Conservation (phyloP, 495 filamentous ascomycete species). For the Haplographium delicatum region DNA sequence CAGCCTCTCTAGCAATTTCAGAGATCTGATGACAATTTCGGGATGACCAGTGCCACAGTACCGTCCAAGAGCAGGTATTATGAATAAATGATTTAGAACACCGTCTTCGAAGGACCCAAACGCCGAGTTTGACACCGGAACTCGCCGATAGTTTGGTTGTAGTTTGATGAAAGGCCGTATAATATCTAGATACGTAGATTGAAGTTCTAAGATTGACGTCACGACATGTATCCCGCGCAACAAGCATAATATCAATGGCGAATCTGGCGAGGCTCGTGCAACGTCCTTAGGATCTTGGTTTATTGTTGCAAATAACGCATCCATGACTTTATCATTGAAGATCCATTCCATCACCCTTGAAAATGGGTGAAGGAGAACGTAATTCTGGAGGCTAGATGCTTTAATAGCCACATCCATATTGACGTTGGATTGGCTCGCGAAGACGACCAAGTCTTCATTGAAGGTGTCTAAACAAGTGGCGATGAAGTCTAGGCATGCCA, state of each 20-base stretch:
- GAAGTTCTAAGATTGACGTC: conserved; percentile 71
- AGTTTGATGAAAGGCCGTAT: conserved; percentile 69
- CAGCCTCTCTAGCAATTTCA: conserved; percentile 78
- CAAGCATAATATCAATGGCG: conserved; percentile 68
- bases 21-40: conserved; percentile 66
- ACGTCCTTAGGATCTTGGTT: conserved; percentile 67
- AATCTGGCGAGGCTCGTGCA: conserved; percentile 59
- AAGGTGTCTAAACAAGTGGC: conserved; percentile 70
- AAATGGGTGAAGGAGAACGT: conserved; percentile 85
- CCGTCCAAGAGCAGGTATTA: conserved; percentile 72
- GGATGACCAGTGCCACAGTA: conserved; percentile 79
- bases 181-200: conserved; percentile 86
- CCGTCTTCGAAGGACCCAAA: conserved; percentile 89
- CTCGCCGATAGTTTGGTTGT: conserved; percentile 23
- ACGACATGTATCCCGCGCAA: conserved; percentile 74
- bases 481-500: conserved; percentile 75
- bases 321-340: conserved; percentile 85
- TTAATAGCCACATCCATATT: conserved; percentile 67
- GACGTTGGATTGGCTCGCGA: conserved; percentile 69
- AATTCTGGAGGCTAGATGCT: conserved; percentile 63
- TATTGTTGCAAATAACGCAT: conserved; percentile 67
- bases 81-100: conserved; percentile 67
- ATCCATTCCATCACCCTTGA: conserved; percentile 94
- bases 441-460: conserved; percentile 83
- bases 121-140: conserved; percentile 59